phyloP scores from a whole-genome alignment of 2,329 filamentous ascomycete genomes.

The Ophidiomyces ophidiicola region DNA sequence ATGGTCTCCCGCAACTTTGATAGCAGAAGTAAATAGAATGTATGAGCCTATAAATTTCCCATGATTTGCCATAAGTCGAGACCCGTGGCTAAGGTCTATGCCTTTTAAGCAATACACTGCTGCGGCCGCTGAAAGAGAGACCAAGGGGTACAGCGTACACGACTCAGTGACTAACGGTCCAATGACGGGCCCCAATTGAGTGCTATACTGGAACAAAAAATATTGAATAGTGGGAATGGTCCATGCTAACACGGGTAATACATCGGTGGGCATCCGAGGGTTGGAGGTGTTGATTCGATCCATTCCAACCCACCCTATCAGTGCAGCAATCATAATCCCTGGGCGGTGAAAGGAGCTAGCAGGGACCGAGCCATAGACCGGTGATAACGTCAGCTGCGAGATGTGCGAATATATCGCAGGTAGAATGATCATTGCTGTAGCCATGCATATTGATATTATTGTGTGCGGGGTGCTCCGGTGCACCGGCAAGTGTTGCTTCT shows the following conservation, averaged over 20 bases:
- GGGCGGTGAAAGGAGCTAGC: slow-evolving; percentile 58
- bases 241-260: slow-evolving; percentile 61
- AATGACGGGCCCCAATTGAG: slow-evolving; percentile 50
- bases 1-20: slow-evolving; percentile 31
- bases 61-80: slow-evolving; percentile 49
- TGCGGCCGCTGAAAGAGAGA: slow-evolving; percentile 51
- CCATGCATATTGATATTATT: not conserved
- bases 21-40: slow-evolving; percentile 45
- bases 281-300: slow-evolving; percentile 39
- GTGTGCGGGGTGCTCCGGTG: not conserved
- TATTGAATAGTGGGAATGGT: slow-evolving; percentile 64
- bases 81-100: slow-evolving; percentile 43
- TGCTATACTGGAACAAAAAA: slow-evolving; percentile 56
- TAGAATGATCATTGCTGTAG: slow-evolving; percentile 1
- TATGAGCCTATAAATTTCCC: slow-evolving; percentile 55
- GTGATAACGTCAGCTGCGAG: slow-evolving; percentile 60
- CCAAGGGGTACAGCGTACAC: slow-evolving; percentile 58
- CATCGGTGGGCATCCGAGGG: slow-evolving; percentile 36
- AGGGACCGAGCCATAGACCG: slow-evolving; percentile 78
- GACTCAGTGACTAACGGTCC: slow-evolving; percentile 67
- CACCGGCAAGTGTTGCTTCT: not conserved
- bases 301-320: slow-evolving; percentile 61
- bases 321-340: slow-evolving; percentile 53
- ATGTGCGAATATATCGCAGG: slow-evolving; percentile 26
- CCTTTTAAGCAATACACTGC: slow-evolving; percentile 53